phyloP scores from a whole-genome alignment of 805 yeast genomes.

The Wilhelminamyces savonicus region DNA sequence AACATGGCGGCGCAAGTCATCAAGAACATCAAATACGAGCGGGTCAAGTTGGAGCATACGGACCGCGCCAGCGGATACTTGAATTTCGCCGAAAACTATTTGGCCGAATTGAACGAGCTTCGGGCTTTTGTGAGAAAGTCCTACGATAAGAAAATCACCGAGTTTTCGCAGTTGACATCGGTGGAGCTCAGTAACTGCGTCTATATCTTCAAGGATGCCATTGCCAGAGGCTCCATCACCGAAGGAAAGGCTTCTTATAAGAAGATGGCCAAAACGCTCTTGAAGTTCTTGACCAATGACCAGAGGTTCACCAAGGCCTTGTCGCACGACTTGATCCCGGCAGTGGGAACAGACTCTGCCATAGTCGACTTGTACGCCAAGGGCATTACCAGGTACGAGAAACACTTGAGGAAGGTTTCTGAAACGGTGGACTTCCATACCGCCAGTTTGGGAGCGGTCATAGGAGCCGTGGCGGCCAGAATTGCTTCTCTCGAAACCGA shows the following conservation, averaged over 20 bases:
- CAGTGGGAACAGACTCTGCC: slow-evolving; percentile 4
- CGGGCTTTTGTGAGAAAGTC: slow-evolving; percentile 13
- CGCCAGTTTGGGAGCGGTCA: no score
- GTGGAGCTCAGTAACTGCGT: slow-evolving; percentile 19
- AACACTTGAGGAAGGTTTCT: no score
- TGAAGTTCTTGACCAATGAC: slow-evolving; percentile 8
- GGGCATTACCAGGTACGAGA: slow-evolving; percentile 11
- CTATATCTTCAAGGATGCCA: slow-evolving; percentile 18
- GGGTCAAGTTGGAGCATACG: no score
- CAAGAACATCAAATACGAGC: no score
- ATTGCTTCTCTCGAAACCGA: no score
- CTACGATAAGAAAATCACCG: slow-evolving; percentile 13
- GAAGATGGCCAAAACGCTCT: slow-evolving; percentile 15
- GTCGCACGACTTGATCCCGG: slow-evolving; percentile 11
- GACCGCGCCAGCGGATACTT: no score
- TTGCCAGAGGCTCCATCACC: slow-evolving; percentile 10
- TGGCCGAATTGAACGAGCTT: slow-evolving; percentile 13
- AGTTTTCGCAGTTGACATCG: slow-evolving; percentile 17
- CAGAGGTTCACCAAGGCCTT: slow-evolving; percentile 13
- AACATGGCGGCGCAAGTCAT: no score
- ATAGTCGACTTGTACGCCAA: slow-evolving; percentile 8
- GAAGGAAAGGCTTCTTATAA: slow-evolving; percentile 11
- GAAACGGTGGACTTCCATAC: no score
- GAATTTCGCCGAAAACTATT: slow-evolving; percentile 14
- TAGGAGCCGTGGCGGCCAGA: no score